phyloP scores from a whole-genome alignment of 345 rosid species.

The Crucihimalaya himalaica region DNA sequence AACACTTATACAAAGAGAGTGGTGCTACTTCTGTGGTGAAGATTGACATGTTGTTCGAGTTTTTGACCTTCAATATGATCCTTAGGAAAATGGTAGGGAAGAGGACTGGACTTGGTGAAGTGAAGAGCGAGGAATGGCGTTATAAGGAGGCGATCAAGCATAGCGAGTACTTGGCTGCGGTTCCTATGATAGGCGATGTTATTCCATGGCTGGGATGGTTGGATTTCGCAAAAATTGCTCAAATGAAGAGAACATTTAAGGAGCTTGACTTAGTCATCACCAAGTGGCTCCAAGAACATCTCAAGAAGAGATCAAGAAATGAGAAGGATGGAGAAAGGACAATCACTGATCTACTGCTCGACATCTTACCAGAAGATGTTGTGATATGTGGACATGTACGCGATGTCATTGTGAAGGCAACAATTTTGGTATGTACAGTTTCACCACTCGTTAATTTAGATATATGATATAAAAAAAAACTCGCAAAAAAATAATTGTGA shows the following conservation, averaged over 20 bases:
- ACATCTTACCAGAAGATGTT: constrained; percentile 42
- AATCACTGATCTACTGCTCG: constrained; percentile 60
- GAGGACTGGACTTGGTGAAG: constrained; percentile 33
- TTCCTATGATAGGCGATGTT: constrained; percentile 50
- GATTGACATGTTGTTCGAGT: constrained; percentile 48
- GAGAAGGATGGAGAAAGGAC: constrained; percentile 35
- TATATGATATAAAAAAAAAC: neutral
- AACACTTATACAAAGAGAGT: constrained; percentile 40
- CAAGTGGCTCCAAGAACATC: constrained; percentile 62
- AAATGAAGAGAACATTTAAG: constrained; percentile 55
- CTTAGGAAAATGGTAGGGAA: constrained; percentile 56
- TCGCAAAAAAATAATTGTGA: neutral
- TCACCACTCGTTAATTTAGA: neutral
- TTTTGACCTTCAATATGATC: constrained; percentile 55
- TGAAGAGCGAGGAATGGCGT: constrained; percentile 49
- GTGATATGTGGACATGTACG: constrained; percentile 49
- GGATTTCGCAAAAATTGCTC: constrained; percentile 46
- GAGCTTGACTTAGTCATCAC: constrained; percentile 50
- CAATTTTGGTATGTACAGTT: constrained; percentile 48
- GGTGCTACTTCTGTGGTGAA: constrained; percentile 33
- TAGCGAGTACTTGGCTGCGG: constrained; percentile 45
- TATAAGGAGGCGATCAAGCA: constrained; percentile 47
- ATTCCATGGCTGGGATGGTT: constrained; percentile 64
- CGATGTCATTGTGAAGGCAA: constrained; percentile 58
- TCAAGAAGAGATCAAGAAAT: constrained; percentile 28